phyloP scores from a whole-genome alignment of 2,329 filamentous ascomycete genomes.

The Fusarium nelsonii region DNA sequence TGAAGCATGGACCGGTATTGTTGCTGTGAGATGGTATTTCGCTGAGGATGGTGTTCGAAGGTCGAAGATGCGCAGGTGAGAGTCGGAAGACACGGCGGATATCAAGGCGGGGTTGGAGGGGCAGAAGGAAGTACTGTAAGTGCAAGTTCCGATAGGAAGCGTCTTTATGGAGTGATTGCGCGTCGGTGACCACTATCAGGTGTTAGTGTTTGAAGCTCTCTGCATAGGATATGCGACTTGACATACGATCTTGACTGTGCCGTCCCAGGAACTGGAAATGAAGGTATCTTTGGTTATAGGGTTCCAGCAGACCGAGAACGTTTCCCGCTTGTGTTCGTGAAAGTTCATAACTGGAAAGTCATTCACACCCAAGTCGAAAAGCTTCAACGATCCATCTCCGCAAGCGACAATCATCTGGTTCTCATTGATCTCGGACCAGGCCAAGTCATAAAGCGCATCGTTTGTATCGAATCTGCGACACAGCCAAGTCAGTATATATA shows the following conservation, averaged over 20 bases:
- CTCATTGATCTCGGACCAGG: constrained; percentile 97
- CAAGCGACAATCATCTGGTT: constrained; percentile 91
- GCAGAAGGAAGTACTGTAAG: constrained; percentile 91
- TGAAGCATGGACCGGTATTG: constrained; percentile 84
- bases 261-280: constrained; percentile 93
- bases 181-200: constrained; percentile 81
- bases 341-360: constrained; percentile 92
- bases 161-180: constrained; percentile 81
- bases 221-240: not conserved
- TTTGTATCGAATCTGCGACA: constrained; percentile 87
- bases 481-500: not conserved
- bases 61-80: constrained; percentile 90
- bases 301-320: constrained; percentile 94
- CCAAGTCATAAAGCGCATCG: constrained; percentile 93
- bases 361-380: constrained; percentile 86
- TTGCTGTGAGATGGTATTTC: constrained; percentile 85
- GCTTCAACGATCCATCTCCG: constrained; percentile 93
- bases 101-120: constrained; percentile 88
- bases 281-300: constrained; percentile 91
- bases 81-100: constrained; percentile 90
- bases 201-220: constrained; percentile 3
- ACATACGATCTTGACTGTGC: constrained; percentile 85
- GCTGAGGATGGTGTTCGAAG: constrained; percentile 87
- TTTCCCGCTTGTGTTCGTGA: constrained; percentile 92
- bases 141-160: constrained; percentile 91